A percentile compares a stretch with the other conserved stretches of the same genome.
Evolutionary conservation across 805 yeast species (phyloP).

Genomic region (Ogataea kodamae): DNA sequence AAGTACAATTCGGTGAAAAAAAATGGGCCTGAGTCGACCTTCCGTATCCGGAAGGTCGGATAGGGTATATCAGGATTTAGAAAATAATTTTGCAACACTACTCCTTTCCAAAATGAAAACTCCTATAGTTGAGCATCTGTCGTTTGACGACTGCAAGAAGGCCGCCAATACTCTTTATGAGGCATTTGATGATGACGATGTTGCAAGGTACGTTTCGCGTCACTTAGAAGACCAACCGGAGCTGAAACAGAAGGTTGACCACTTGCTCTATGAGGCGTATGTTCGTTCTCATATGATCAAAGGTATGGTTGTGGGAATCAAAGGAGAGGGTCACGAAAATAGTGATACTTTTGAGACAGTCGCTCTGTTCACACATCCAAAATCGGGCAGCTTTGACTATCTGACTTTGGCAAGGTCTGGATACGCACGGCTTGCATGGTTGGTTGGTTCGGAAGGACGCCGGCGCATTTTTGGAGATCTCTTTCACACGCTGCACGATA

Average conservation of each 20-base stretch:
- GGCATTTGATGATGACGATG: slow-evolving; percentile 35
- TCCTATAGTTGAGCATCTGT: slow-evolving; percentile 29
- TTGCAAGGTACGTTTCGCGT: slow-evolving; percentile 31
- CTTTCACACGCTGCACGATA: slow-evolving; percentile 50
- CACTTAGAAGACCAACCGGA: slow-evolving; percentile 34
- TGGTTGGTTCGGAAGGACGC: slow-evolving; percentile 46
- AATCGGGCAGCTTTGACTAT: slow-evolving; percentile 40
- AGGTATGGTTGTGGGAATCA: slow-evolving; percentile 49
- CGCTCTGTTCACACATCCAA: slow-evolving; percentile 51
- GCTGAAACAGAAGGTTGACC: slow-evolving; percentile 33
- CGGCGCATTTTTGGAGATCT: slow-evolving; percentile 47
- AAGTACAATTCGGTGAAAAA: slow-evolving; percentile 45
- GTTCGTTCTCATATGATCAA: slow-evolving; percentile 46
- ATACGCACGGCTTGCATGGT: slow-evolving; percentile 48
- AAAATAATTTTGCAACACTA: slow-evolving; percentile 3
- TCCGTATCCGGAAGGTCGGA: slow-evolving; percentile 15
- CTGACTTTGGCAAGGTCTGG: slow-evolving; percentile 50
- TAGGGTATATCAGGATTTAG: background rate
- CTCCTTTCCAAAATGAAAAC: slow-evolving; percentile 7
- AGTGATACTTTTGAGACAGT: slow-evolving; percentile 47
- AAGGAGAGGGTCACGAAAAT: slow-evolving; percentile 37
- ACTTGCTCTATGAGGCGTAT: slow-evolving; percentile 48
- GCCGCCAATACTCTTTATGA: slow-evolving; percentile 35
- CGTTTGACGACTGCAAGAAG: slow-evolving; percentile 30
- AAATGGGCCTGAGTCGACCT: slow-evolving; percentile 6